These are phyloP conservation scores for Penicillium longicatenatum DNA, from an alignment of 495 filamentous ascomycete genomes.

Conservation along the genomic window DNA sequence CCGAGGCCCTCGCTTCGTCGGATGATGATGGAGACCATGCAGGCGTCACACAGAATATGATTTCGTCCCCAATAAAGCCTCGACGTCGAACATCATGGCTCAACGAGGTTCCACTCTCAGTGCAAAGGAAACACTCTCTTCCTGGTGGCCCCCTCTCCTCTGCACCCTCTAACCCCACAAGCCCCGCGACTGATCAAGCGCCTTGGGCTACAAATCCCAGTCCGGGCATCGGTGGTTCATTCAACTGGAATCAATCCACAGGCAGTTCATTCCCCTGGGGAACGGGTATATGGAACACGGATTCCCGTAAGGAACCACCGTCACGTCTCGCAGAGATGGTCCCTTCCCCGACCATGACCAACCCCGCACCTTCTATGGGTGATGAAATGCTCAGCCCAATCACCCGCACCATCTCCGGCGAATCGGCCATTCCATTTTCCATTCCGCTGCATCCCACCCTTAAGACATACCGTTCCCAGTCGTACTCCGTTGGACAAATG, in stretches of 20 bases:
- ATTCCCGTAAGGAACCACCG: slow-evolving; percentile 73
- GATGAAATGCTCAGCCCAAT: slow-evolving; percentile 59
- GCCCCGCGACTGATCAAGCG: slow-evolving; percentile 68
- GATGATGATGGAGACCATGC: slow-evolving; percentile 77
- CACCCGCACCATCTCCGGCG: slow-evolving; percentile 55
- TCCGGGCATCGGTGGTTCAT: slow-evolving; percentile 49
- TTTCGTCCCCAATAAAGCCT: slow-evolving; percentile 41
- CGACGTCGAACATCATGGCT: slow-evolving; percentile 57
- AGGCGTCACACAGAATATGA: slow-evolving; percentile 36
- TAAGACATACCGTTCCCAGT: slow-evolving; percentile 93
- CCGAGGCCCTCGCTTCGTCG: slow-evolving; percentile 88
- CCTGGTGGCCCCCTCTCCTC: slow-evolving; percentile 66
- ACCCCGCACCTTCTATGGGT: slow-evolving; percentile 49
- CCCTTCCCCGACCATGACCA: slow-evolving; percentile 72
- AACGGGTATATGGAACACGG: slow-evolving; percentile 74
- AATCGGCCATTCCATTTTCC: slow-evolving; percentile 74
- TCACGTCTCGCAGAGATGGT: slow-evolving; percentile 72
- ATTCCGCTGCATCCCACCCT: slow-evolving; percentile 90
- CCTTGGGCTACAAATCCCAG: slow-evolving; percentile 61
- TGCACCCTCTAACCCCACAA: slow-evolving; percentile 72
- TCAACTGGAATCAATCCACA: slow-evolving; percentile 61
- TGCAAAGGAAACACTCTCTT: slow-evolving; percentile 53
- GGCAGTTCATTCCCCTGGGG: slow-evolving; percentile 69
- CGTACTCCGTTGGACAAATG: slow-evolving; percentile 92
- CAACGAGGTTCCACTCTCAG: slow-evolving; percentile 48